Conservation (phyloP, 192 early-diverging fungal genomes). For the Umbelopsis sp. region DNA sequence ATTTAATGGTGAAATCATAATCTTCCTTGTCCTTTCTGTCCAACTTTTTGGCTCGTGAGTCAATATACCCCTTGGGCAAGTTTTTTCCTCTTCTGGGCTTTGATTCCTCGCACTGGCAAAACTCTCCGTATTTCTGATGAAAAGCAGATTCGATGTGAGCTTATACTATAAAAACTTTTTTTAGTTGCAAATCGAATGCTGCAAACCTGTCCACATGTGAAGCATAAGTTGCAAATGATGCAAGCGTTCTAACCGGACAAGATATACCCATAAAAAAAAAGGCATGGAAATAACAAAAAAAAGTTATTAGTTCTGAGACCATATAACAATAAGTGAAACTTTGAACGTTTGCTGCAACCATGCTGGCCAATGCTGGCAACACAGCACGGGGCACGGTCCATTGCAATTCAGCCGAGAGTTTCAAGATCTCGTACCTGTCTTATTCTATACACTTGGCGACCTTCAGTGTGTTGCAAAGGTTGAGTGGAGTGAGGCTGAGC, state of each 20-base stretch:
- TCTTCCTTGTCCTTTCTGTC: constrained; percentile 34
- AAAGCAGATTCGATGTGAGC: neutral
- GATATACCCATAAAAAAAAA: neutral
- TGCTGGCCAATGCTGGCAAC: neutral
- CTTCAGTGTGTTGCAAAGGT: constrained; percentile 12
- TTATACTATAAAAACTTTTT: neutral
- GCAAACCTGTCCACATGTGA: constrained; percentile 39
- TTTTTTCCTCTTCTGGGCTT: constrained; percentile 42
- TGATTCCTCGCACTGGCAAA: constrained; percentile 33
- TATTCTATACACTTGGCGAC: neutral
- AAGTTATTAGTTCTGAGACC: neutral
- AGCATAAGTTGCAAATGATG: constrained; percentile 39
- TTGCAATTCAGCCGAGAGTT: neutral
- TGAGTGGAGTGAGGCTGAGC: constrained; percentile 3
- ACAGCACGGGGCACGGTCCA: constrained; percentile 7
- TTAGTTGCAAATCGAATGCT: neutral
- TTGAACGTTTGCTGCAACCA: neutral
- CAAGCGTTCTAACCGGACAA: constrained; percentile 38
- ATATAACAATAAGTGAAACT: neutral
- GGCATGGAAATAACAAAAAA: neutral
- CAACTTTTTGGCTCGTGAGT: constrained; percentile 42
- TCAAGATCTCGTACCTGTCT: constrained; percentile 4
- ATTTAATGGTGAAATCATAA: constrained; percentile 36
- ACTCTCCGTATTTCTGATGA: constrained; percentile 32
- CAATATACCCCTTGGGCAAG: constrained; percentile 34